Evolutionary conservation across 2,329 filamentous ascomycete species (phyloP), one percentile per base, ranked within the genome.

Genomic region (Diaporthe citriasiana): DNA sequence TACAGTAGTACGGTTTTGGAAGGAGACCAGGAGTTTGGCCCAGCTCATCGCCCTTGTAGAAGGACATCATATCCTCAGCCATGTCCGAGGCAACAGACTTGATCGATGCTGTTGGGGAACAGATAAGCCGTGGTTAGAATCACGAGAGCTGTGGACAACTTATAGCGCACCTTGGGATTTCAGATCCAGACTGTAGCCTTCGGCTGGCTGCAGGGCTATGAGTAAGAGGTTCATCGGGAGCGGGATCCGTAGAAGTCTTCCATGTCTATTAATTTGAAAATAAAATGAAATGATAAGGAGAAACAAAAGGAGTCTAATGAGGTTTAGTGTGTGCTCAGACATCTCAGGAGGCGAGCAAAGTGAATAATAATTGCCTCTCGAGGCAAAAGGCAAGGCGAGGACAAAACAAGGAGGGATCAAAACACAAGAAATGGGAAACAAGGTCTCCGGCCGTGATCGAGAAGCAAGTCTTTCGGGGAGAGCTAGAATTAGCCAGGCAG

Each of bases 1-100:
- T 81, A 89, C 88, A 90, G 79, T 89, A 90, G 75, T 90, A 89
- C 70, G 87, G 88, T 13, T 83, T 79, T 38, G 88, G 87, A 4
- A 90, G 82, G 56, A 89, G 83, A 30, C 88, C 88, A 10, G 88
- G 88, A 5, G 81, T 86, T 25, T 84, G 81, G 50, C 88, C 88
- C 0, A 86, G 86, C 73, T 88, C 78, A 77, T 90, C 78, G 57
- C 89, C 89, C 33, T 78, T 80, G 77, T 87, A 87, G 76, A 85
- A 85, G 17, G 81, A 82, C 81, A 87, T 83, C 80, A 91, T 83
- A 77, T 90, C 88, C 55, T 84, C 82, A 1, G 88, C 84, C 81
- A 90, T 86, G 59, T 85, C 82, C 75, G 86, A 87, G 19, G 89
- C 84, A 15, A 87, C 83, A 50, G 82, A 79, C 74, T 83, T 87